Conservation (phyloP, 257 asterid genomes). For the Nicotiana paniculata region DNA sequence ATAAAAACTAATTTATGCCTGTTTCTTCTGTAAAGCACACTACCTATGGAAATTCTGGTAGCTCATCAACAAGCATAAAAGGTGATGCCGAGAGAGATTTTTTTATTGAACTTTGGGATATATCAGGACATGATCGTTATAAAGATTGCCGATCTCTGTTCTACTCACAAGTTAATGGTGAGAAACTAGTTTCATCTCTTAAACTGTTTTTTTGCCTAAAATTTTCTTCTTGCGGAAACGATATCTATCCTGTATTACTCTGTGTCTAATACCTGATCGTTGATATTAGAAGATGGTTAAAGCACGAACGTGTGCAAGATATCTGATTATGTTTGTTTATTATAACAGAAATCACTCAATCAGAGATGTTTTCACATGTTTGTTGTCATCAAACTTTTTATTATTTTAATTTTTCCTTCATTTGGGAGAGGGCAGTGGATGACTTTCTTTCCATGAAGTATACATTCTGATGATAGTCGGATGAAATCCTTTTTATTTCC, state of each 20-base stretch:
- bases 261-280: neutral
- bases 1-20: neutral
- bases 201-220: neutral
- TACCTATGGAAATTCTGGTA: constrained; percentile 61
- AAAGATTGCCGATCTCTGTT: constrained; percentile 88
- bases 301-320: neutral
- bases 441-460: neutral
- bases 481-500: neutral
- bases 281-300: neutral
- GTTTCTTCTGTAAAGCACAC: constrained; percentile 51
- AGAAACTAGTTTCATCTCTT: constrained; percentile 15
- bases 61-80: constrained; percentile 67
- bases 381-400: neutral
- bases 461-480: neutral
- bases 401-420: neutral
- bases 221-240: neutral
- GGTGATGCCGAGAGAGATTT: constrained; percentile 69
- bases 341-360: neutral
- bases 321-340: neutral
- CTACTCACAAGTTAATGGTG: constrained; percentile 94
- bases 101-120: constrained; percentile 93
- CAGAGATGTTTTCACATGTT: neutral
- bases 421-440: neutral
- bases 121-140: constrained; percentile 94
- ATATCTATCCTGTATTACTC: neutral